Base-by-base conservation (phyloP, 2,329 filamentous ascomycete species). In the Cyclaneusma minus region DNA sequence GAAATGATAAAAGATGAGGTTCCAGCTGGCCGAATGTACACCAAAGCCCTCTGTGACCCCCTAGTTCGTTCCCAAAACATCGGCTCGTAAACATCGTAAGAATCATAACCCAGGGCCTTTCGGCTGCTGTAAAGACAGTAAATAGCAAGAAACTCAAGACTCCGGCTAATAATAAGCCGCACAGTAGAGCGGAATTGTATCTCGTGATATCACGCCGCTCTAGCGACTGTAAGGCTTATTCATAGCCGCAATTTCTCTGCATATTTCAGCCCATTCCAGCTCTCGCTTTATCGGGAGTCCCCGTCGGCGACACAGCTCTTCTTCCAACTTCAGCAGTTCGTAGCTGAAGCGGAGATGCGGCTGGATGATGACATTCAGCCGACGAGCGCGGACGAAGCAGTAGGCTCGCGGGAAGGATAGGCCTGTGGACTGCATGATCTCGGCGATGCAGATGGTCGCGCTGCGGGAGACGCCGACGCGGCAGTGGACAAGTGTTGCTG, bases 391-490 rank as follows among this genome's bases (percentile, higher is more conserved):
- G 19, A 98, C 89, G 50, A 87, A 95, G 50, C 89, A 95, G 52
- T 98, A 98, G 32, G 89, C 89, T 29, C 81, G 68, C 8, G 89
- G 84, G 41, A 95, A 87, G 1, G 83, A 89, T 37, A 94, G 56
- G 13, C 70, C 63, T 40, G 83, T 53, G 14, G 76, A 63, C 18
- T 76, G 73, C 89, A 98, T 98, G 18, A 95, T 83, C 51, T 95
- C 85, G n/a, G 89, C 89, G 43, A 98, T 98, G 49, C 89, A 95
- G 34, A 98, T 94, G 2, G 87, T 98, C 8, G 89, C 89, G 35
- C 83, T 93, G 27, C 89, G 71, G 26, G 85, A 94, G 29, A 98
- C 89, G 24, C 89, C 89, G 6, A 98, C 89, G 11, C 89, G 77
- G 49, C 89, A 98, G 49, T 98, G 89, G 10, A 98, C 89, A 30